These are phyloP conservation scores for Septoria linicola DNA, from an alignment of 2,329 filamentous ascomycete species.

Conservation along the genomic window DNA sequence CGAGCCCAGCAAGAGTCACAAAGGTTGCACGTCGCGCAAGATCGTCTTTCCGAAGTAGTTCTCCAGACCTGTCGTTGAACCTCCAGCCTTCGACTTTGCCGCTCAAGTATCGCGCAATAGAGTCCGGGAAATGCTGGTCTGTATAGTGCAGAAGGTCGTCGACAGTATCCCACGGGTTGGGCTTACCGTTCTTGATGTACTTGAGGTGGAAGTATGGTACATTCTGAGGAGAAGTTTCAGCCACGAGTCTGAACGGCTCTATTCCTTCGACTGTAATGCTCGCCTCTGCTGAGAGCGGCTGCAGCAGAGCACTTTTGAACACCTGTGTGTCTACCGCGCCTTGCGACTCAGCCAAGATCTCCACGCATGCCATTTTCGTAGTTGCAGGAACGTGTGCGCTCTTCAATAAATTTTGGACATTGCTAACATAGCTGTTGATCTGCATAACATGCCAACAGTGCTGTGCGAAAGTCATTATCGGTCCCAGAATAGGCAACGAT, in stretches of 20 bases:
- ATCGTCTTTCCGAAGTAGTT: neutral
- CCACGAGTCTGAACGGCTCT: neutral
- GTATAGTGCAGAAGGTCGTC: neutral
- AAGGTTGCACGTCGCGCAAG: neutral
- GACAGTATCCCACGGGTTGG: neutral
- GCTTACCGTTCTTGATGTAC: neutral
- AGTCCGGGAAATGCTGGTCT: neutral
- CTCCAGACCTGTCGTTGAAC: neutral
- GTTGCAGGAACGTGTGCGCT: neutral
- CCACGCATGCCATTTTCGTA: neutral
- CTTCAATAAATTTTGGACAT: neutral
- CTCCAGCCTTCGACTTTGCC: neutral
- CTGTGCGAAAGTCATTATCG: conserved; percentile 3
- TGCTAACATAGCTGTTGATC: neutral
- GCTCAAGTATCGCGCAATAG: neutral
- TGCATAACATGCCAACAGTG: conserved; percentile 4
- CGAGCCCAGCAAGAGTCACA: neutral
- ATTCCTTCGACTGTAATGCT: conserved; percentile 1
- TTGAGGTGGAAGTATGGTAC: neutral
- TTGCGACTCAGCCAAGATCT: neutral
- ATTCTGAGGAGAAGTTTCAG: neutral
- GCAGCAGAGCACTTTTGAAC: neutral
- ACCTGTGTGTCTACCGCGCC: neutral
- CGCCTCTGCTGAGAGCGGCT: conserved; percentile 1
- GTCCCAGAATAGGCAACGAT: conserved; percentile 1